These are phyloP conservation scores for Pseudisothecium myosuroides DNA, from an alignment of 225 moss, liverwort and hornwort genomes.

Conservation along the genomic window DNA sequence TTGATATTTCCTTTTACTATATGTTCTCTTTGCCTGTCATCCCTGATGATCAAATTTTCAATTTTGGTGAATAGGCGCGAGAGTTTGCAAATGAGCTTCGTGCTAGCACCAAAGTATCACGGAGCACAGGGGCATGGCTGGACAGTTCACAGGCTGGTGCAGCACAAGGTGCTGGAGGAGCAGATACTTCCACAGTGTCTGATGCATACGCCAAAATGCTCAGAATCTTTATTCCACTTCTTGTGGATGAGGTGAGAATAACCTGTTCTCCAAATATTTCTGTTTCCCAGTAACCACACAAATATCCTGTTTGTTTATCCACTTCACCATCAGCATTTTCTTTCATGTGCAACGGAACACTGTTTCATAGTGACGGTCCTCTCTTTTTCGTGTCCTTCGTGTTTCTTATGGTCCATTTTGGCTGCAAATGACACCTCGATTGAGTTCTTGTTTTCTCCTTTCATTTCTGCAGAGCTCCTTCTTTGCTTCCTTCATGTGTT, in stretches of 20 bases:
- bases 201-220: slow-evolving; percentile 97
- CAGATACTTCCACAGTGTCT: slow-evolving; percentile 92
- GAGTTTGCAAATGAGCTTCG: slow-evolving; percentile 97
- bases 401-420: background rate
- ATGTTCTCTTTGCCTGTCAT: background rate
- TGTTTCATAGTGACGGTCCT: background rate
- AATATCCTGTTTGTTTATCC: background rate
- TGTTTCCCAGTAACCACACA: background rate
- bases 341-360: background rate
- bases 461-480: slow-evolving; percentile 69
- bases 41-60: background rate
- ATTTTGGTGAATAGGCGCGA: slow-evolving; percentile 54
- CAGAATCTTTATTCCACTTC: slow-evolving; percentile 85
- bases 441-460: background rate
- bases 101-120: slow-evolving; percentile 75
- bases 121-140: slow-evolving; percentile 71
- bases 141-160: slow-evolving; percentile 64
- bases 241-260: slow-evolving; percentile 79
- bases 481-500: slow-evolving; percentile 99
- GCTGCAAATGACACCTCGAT: background rate
- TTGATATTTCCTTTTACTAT: background rate
- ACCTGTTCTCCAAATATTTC: background rate
- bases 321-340: background rate
- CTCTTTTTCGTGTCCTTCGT: background rate
- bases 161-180: slow-evolving; percentile 63